Evolutionary conservation across 805 yeast genomes (phyloP).

Genomic region (Starmerella gropengiesseri): DNA sequence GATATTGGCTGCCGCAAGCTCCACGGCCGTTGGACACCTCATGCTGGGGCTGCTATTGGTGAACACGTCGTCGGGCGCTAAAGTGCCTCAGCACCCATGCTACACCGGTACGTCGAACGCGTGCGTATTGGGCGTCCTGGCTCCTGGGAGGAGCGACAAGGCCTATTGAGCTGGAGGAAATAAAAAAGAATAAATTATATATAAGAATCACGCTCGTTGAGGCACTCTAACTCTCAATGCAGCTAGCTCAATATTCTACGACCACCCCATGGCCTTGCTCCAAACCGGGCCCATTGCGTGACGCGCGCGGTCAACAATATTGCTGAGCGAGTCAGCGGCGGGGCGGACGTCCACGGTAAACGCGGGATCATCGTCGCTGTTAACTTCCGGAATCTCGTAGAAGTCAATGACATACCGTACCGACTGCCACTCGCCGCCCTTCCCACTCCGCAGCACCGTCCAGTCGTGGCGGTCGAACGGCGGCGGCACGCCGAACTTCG

Average conservation of each 20-base stretch:
- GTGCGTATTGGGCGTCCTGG: too few relatives aligned
- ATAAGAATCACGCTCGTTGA: too few relatives aligned
- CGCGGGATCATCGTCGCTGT: constrained; percentile 54
- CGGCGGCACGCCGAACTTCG: constrained; percentile 57
- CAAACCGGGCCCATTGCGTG: constrained; percentile 60
- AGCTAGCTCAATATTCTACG: not conserved
- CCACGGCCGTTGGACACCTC: too few relatives aligned
- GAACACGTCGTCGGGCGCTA: too few relatives aligned
- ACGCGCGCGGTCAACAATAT: constrained; percentile 55
- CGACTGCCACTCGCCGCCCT: constrained; percentile 40
- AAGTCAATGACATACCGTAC: constrained; percentile 93
- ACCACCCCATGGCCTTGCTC: constrained; percentile 58
- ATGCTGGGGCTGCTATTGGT: too few relatives aligned
- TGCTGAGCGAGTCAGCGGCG: constrained; percentile 61
- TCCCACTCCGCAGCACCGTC: constrained; percentile 66
- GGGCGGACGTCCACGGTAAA: constrained; percentile 93
- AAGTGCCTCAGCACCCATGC: too few relatives aligned
- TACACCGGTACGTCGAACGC: too few relatives aligned
- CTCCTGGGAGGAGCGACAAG: too few relatives aligned
- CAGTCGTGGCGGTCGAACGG: constrained; percentile 99
- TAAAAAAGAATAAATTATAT: too few relatives aligned
- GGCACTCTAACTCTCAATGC: too few relatives aligned
- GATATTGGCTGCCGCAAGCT: too few relatives aligned
- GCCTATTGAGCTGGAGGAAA: too few relatives aligned
- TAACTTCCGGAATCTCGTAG: constrained; percentile 87